phyloP scores from a whole-genome alignment of 192 early-diverging fungal genomes.

The Coemansia sp. region DNA sequence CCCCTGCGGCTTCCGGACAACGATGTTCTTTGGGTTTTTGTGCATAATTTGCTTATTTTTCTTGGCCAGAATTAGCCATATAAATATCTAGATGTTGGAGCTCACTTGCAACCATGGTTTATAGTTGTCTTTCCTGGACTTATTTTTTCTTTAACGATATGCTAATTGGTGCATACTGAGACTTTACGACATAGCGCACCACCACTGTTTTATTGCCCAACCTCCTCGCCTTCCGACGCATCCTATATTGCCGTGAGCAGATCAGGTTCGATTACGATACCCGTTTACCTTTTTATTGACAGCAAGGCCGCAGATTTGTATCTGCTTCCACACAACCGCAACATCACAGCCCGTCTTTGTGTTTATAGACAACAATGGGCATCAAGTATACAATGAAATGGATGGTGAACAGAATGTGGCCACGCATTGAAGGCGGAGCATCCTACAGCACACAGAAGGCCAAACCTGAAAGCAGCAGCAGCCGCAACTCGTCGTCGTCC shows the following conservation, averaged over 20 bases:
- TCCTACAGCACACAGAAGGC: constrained; percentile 40
- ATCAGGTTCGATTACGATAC: no score
- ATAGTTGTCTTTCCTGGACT: background rate
- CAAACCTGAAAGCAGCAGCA: constrained; percentile 27
- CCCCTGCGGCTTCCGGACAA: background rate
- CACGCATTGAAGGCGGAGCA: constrained; percentile 39
- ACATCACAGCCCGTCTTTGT: background rate
- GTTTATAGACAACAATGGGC: constrained; percentile 18
- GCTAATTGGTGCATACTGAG: constrained; percentile 1
- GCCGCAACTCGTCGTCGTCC: constrained; percentile 36
- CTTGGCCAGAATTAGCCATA: constrained; percentile 9
- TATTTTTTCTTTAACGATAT: constrained; percentile 18
- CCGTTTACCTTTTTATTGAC: no score
- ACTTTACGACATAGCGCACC: constrained; percentile 1
- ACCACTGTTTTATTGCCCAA: constrained; percentile 3
- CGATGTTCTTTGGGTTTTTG: background rate
- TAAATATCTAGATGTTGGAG: background rate
- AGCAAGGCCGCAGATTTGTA: no score
- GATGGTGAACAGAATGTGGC: constrained; percentile 55
- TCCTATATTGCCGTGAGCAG: no score
- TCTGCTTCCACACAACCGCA: no score
- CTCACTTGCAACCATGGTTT: background rate
- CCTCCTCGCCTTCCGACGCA: no score
- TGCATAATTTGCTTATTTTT: constrained; percentile 16
- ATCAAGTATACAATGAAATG: constrained; percentile 54